Percentiles rank a stretch among this genome's conserved stretches.
phyloP scores from a whole-genome alignment of 2,329 filamentous ascomycete genomes.

The Leptographium flavum region DNA sequence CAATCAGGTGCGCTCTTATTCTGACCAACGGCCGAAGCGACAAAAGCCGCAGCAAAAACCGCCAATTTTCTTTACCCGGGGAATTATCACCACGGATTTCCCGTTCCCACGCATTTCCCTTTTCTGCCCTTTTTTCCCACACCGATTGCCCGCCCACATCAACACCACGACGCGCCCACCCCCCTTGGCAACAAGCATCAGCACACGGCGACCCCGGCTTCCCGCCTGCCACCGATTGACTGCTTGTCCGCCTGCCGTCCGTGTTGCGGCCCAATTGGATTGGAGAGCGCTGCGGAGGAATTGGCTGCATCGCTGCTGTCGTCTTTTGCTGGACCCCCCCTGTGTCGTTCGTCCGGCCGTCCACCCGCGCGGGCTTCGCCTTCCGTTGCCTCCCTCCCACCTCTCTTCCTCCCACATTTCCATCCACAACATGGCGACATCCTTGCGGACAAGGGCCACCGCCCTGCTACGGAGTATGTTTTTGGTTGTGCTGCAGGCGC shows the following conservation, averaged over 20 bases:
- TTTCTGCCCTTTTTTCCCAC: constrained; percentile 2
- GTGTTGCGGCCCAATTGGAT: too few relatives aligned
- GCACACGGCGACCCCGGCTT: background rate
- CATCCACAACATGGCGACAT: constrained; percentile 26
- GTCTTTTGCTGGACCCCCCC: too few relatives aligned
- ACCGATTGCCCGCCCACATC: background rate
- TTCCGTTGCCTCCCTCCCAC: too few relatives aligned
- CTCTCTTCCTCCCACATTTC: too few relatives aligned
- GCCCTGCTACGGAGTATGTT: constrained; percentile 37
- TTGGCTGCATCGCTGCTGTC: too few relatives aligned
- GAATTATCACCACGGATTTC: constrained; percentile 11
- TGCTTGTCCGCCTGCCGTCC: too few relatives aligned
- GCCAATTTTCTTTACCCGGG: constrained; percentile 8
- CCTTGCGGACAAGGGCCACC: constrained; percentile 35
- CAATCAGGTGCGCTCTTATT: constrained; percentile 10
- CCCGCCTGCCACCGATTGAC: background rate
- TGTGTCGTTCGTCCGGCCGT: too few relatives aligned
- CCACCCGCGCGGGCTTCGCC: too few relatives aligned
- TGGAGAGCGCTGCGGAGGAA: too few relatives aligned
- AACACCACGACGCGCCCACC: background rate
- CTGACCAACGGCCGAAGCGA: constrained; percentile 10
- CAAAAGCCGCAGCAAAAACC: constrained; percentile 12
- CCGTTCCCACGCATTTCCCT: background rate
- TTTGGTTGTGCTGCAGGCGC: constrained; percentile 10
- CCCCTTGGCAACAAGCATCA: too few relatives aligned